Base-by-base conservation (phyloP, 1,284 basidiomycete genomes). In the Malassezia arunalokei region DNA sequence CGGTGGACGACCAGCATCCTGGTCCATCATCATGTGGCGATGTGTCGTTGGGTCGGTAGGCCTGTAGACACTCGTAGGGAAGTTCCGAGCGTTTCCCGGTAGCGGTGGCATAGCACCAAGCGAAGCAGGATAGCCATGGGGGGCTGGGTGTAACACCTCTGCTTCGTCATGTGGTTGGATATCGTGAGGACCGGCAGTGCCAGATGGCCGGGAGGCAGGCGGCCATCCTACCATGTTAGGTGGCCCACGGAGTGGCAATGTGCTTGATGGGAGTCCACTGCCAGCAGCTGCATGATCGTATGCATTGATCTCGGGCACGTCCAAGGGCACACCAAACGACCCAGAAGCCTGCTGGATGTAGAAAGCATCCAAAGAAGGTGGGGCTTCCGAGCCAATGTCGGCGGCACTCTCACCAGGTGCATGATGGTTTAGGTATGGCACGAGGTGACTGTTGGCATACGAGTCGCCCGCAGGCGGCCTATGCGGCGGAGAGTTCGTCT, bases 321-420 rank as follows among this genome's bases (percentile, higher is more conserved):
- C 53, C 6, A 55, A 40, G 3, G 53, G 53, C 8, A 55, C 48
- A 8, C 29, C 38, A 38, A 55, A 55, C 8, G 53, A 55, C n/a
- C 35, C 35, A 0, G 53, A 37, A 17, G 53, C 42, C 42, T 55
- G 53, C 44, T 55, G 53, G 27, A 55, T 55, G 33, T 55, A 55
- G 12, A 55, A 55, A 3, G 53, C 53, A 15, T 55, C 53, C 6
- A 55, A 40, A n/a, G 42, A 15, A 12, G 53, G 43, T 9, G 46
- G 12, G 5, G 47, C 43, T 4, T 31, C 48, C 12, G 38, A 11
- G 31, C 48, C 48, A 30, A 50, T 49, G 12, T 55, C 53, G 20
- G 20, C 20, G 8, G 27, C 40, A 24, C 38, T n/a, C 11, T 55
- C 53, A 33, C 33, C 46, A 17, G 43, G 20, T 15, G 43, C 6